Conservation (phyloP, 208 protist genomes). For the Angomonas ambiguus region DNA sequence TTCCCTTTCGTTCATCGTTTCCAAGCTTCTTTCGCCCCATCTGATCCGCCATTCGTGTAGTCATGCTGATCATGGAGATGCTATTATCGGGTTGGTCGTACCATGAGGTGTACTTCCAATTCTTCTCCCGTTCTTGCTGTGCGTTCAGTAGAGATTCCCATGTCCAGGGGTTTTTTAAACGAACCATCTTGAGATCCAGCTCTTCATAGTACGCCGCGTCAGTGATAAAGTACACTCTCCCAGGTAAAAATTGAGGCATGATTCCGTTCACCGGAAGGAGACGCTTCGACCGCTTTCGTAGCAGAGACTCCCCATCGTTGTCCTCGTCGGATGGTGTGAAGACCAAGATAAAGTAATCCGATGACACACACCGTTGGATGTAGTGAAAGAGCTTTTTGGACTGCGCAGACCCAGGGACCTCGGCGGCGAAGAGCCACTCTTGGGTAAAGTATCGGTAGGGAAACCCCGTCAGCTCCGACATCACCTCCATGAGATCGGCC, state of each 20-base stretch:
- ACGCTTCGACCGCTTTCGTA: conserved; percentile 20
- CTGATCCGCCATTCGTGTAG: background rate
- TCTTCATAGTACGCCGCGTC: conserved; percentile 39
- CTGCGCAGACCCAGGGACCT: background rate
- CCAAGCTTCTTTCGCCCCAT: background rate
- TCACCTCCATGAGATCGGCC: conserved; percentile 48
- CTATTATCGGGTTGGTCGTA: conserved; percentile 45
- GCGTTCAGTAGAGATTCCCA: conserved; percentile 21
- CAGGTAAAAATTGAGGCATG: conserved; percentile 47
- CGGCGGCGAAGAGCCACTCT: conserved; percentile 15
- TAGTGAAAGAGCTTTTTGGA: conserved; percentile 22
- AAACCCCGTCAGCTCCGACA: conserved; percentile 60
- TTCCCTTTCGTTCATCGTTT: conserved; percentile 26
- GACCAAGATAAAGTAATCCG: conserved; percentile 27
- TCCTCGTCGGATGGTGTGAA: conserved; percentile 25
- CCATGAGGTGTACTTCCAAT: conserved; percentile 50
- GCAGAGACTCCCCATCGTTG: conserved; percentile 13
- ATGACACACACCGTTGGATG: conserved; percentile 21
- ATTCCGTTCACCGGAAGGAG: conserved; percentile 22
- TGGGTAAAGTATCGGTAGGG: conserved; percentile 33
- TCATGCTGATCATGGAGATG: conserved; percentile 13
- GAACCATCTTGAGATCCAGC: conserved; percentile 48
- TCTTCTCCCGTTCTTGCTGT: conserved; percentile 16
- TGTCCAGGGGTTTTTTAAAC: conserved; percentile 56
- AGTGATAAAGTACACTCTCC: conserved; percentile 65